Percentiles rank a stretch among this genome's conserved stretches.
Evolutionary conservation across 1,284 basidiomycete species (phyloP).

Genomic region (Athelia sp.): DNA sequence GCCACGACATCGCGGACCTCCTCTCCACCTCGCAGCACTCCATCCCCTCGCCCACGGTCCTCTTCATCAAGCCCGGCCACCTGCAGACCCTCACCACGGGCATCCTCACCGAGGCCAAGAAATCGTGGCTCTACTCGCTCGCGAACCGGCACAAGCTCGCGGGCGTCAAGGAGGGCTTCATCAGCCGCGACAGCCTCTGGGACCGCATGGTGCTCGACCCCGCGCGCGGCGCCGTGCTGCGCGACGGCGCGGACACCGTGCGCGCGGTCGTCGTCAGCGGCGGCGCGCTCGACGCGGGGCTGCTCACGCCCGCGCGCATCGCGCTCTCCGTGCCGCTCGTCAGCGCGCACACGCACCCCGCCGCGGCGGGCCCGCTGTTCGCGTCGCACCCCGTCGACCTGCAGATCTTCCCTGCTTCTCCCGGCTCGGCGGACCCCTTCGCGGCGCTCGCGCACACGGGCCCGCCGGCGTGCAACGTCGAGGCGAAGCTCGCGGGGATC

Average conservation of each 20-base stretch:
- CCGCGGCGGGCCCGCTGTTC: slow-evolving; percentile 63
- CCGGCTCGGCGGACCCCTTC: slow-evolving; percentile 17
- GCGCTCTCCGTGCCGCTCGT: slow-evolving; percentile 70
- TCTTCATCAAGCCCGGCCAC: slow-evolving; percentile 60
- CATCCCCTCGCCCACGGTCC: slow-evolving; percentile 63
- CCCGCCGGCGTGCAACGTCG: slow-evolving; percentile 69
- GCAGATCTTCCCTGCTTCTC: slow-evolving; percentile 50
- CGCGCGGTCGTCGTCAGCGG: slow-evolving; percentile 60
- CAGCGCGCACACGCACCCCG: slow-evolving; percentile 52
- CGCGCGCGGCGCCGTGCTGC: slow-evolving; percentile 56
- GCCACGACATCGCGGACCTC: slow-evolving; percentile 38
- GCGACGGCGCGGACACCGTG: slow-evolving; percentile 52
- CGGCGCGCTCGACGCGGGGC: slow-evolving; percentile 39
- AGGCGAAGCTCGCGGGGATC: slow-evolving; percentile 62
- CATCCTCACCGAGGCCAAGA: slow-evolving; percentile 50
- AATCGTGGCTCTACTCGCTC: slow-evolving; percentile 46
- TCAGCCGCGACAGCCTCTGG: slow-evolving; percentile 75
- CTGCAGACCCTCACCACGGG: slow-evolving; percentile 43
- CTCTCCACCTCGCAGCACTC: slow-evolving; percentile 42
- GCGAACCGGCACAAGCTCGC: slow-evolving; percentile 73
- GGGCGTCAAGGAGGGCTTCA: slow-evolving; percentile 59
- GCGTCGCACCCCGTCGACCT: slow-evolving; percentile 73
- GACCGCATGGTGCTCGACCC: slow-evolving; percentile 67
- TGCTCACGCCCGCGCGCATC: slow-evolving; percentile 56
- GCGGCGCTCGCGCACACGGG: slow-evolving; percentile 53